Base-by-base conservation (phyloP, 495 filamentous ascomycete species). In the Cercophora scortea region DNA sequence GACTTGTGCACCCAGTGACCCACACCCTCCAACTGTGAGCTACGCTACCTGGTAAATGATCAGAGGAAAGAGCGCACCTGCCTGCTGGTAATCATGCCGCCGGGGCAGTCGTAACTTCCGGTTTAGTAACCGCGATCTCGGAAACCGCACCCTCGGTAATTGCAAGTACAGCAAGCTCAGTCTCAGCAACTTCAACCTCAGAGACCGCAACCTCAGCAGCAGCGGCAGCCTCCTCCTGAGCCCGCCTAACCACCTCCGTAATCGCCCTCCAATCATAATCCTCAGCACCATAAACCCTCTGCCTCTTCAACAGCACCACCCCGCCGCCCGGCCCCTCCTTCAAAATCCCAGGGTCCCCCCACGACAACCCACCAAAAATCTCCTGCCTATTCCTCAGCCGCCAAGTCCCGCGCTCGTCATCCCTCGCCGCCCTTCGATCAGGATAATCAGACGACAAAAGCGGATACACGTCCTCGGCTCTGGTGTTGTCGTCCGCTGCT, bases 281-380 rank as follows among this genome's bases (percentile, higher is more conserved):
- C 35, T 58, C 57, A 6, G 43, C 35, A 15, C 60, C 60, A 52
- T 60, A 63, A 0, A 63, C 57, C 49, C 47, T 57, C 57, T 63
- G 57, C 47, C 36, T 51, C 43, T 35, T 45, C 45, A 63, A n/a
- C 32, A 53, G 39, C 35, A 57, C 43, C 15, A 56, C 19, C 12
- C 9, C 18, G 8, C 49, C 46, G 15, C 8, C 18, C 5, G 38
- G 40, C 15, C 35, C 42, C 17, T 45, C 34, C 42, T 18, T 36
- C 15, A 44, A 15, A 19, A 10, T 32, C 42, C 11, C 41, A 13
- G 36, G 19, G 4, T 13, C 32, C 3, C 13, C 16, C 49, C 32
- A 36, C 40, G n/a, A n/a, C 40, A 25, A 8, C 1, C 40, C 43
- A 7, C 56, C 55, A 39, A 54, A 61, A n/a, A 60, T 1, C 9